Conservation (phyloP, 345 rosid genomes). For the Gossypium longicalyx region DNA sequence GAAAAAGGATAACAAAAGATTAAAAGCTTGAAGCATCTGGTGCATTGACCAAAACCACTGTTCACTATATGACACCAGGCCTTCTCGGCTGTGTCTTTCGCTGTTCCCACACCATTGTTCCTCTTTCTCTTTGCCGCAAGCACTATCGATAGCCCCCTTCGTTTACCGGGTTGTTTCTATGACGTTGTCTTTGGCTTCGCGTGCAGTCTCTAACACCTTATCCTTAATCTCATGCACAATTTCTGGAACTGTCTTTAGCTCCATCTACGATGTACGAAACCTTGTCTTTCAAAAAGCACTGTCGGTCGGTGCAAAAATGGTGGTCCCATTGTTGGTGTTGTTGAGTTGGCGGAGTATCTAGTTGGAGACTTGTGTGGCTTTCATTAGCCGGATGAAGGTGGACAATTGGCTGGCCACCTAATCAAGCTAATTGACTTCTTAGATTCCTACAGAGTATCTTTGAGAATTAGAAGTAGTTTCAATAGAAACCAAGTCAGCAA, state of each 20-base stretch:
- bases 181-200: background rate
- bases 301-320: conserved; percentile 42
- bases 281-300: conserved; percentile 24
- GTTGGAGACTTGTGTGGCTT: conserved; percentile 43
- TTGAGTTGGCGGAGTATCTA: conserved; percentile 38
- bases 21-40: conserved; percentile 50
- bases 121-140: conserved; percentile 7
- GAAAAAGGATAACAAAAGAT: conserved; percentile 42
- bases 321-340: conserved; percentile 39
- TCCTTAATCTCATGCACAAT: background rate
- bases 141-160: conserved; percentile 20
- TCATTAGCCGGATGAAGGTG: conserved; percentile 43
- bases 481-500: conserved; percentile 10
- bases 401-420: conserved; percentile 21
- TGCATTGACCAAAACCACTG: conserved; percentile 29
- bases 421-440: conserved; percentile 20
- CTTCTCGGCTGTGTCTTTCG: conserved; percentile 19
- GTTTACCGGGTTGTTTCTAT: conserved; percentile 11
- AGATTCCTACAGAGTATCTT: conserved; percentile 25
- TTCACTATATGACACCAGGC: conserved; percentile 1
- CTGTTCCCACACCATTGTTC: background rate
- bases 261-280: background rate
- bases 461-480: conserved; percentile 16
- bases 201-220: background rate
- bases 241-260: background rate